A percentile compares a stretch with the other conserved stretches of the same genome.
These are phyloP conservation scores for Moesziomyces aphidis DNA, from an alignment of 1,284 basidiomycete species.

Conservation along the genomic window DNA sequence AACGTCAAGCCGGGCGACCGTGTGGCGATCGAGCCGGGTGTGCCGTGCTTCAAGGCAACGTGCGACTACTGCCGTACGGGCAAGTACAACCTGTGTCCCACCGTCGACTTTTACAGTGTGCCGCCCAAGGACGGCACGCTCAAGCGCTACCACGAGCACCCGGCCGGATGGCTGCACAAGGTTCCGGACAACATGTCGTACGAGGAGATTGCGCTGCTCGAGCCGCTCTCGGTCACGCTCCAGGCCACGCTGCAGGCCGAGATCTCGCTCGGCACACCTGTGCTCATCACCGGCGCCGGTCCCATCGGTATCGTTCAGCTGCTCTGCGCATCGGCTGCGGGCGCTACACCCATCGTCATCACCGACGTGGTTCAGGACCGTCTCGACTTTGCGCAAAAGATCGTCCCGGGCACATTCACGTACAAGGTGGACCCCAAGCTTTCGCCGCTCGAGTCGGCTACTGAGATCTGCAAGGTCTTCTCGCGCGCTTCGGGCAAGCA, in stretches of 20 bases:
- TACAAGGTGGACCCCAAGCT: conserved; percentile 46
- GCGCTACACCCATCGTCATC: conserved; percentile 72
- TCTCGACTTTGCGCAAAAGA: conserved; percentile 71
- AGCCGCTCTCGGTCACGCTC: conserved; percentile 72
- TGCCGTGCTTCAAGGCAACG: conserved; percentile 70
- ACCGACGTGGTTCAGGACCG: conserved; percentile 72
- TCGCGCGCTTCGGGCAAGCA: conserved; percentile 47
- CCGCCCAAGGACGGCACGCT: conserved; percentile 65
- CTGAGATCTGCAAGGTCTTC: conserved; percentile 56
- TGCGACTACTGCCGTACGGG: conserved; percentile 72
- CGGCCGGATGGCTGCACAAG: conserved; percentile 72
- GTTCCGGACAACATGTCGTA: conserved; percentile 68
- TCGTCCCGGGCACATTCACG: conserved; percentile 71
- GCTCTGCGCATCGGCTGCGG: conserved; percentile 71
- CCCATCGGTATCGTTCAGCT: conserved; percentile 72
- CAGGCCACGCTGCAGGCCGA: conserved; percentile 72
- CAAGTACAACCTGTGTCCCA: conserved; percentile 71
- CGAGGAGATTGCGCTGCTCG: conserved; percentile 72
- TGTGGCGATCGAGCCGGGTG: conserved; percentile 66
- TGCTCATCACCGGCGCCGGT: conserved; percentile 63
- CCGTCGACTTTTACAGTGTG: conserved; percentile 66
- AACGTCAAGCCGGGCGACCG: conserved; percentile 59
- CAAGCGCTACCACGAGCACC: conserved; percentile 71
- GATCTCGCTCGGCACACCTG: conserved; percentile 69
- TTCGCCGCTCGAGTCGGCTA: conserved; percentile 39